Percentiles rank a stretch among this genome's conserved stretches.
Evolutionary conservation across 1,284 basidiomycete species (phyloP).

Genomic region (Mrakiaceae sp.): DNA sequence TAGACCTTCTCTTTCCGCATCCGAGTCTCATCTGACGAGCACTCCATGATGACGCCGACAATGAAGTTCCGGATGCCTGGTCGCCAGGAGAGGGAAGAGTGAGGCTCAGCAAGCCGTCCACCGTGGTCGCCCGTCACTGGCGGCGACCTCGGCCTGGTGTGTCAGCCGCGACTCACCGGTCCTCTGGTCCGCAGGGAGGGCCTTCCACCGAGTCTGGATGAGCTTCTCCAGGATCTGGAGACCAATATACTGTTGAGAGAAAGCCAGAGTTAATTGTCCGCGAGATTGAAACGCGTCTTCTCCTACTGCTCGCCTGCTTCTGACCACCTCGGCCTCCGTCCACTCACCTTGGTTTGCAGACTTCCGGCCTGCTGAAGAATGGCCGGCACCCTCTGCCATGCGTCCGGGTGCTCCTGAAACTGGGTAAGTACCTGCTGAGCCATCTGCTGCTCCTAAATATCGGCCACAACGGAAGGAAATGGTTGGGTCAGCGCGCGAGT

Average conservation of each 20-base stretch:
- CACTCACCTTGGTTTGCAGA: constrained; percentile 76
- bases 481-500: background rate
- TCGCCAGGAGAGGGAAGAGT: background rate
- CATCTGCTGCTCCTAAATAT: constrained; percentile 62
- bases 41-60: constrained; percentile 83
- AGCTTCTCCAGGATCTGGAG: constrained; percentile 91
- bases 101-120: background rate
- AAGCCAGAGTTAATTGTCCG: background rate
- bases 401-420: constrained; percentile 94
- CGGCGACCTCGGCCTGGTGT: background rate
- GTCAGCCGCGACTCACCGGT: constrained; percentile 46
- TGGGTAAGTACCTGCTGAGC: constrained; percentile 85
- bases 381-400: constrained; percentile 94
- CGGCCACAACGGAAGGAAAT: background rate
- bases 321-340: no score
- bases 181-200: constrained; percentile 83
- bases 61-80: constrained; percentile 94
- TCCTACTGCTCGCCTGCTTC: no score
- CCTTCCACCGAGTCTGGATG: constrained; percentile 90
- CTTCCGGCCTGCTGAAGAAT: constrained; percentile 78
- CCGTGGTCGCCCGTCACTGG: no score
- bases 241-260: constrained; percentile 63
- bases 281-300: no score
- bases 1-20: constrained; percentile 91
- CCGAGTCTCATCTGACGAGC: constrained; percentile 73